A percentile compares a stretch with the other conserved stretches of the same genome.
Evolutionary conservation across 129 eudicot genomes (phyloP).

Genomic region (Sambucus nigra): DNA sequence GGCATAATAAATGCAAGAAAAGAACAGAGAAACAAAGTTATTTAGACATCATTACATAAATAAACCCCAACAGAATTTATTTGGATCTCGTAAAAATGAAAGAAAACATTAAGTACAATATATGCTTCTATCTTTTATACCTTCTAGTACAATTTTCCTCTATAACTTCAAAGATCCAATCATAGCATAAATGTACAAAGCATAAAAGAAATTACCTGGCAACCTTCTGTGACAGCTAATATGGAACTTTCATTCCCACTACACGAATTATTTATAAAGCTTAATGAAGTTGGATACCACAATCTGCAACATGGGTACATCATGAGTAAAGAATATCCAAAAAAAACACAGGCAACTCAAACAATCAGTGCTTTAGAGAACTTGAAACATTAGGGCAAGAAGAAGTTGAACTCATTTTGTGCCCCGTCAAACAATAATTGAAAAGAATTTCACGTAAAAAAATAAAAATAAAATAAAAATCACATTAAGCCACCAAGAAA

Average conservation of each 20-base stretch:
- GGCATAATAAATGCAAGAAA: conserved; percentile 2
- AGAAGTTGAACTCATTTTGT: no score
- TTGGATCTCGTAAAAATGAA: no score
- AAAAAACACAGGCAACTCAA: not conserved
- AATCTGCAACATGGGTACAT: conserved; percentile 43
- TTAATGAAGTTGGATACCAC: conserved; percentile 68
- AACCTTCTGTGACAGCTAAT: conserved; percentile 81
- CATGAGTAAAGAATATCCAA: not conserved
- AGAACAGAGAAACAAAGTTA: not conserved
- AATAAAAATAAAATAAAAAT: no score
- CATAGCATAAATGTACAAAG: not conserved
- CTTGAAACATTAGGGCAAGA: no score
- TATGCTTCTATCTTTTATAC: no score
- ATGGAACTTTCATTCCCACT: conserved; percentile 48
- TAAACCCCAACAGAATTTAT: no score
- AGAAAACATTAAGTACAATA: no score
- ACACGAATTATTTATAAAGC: conserved; percentile 26
- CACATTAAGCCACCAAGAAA: no score
- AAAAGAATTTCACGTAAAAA: no score
- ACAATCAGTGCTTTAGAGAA: not conserved
- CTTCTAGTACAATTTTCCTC: no score
- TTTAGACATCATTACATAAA: not conserved
- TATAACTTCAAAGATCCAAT: no score
- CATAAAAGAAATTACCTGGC: conserved; percentile 41
- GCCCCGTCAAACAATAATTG: no score